Percentiles rank a stretch among this genome's conserved stretches.
Evolutionary conservation across 176 grass and related monocot genomes (phyloP).

Genomic region (Stipa capillata): DNA sequence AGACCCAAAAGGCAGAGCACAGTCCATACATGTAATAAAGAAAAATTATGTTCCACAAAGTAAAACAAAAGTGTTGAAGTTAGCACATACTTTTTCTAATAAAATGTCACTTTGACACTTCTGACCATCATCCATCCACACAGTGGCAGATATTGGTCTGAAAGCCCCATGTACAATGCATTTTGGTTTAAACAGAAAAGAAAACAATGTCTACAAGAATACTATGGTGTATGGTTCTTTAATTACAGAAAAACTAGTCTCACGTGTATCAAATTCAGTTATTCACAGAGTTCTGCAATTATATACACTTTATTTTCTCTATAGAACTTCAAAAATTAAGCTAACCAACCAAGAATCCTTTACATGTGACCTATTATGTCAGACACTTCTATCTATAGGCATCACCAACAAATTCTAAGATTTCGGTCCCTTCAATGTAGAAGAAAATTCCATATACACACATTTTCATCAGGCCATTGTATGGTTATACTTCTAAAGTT

Average conservation of each 20-base stretch:
- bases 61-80: background rate
- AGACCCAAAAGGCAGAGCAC: background rate
- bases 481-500: background rate
- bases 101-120: background rate
- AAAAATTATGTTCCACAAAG: background rate
- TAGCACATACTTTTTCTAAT: background rate
- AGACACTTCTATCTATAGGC: background rate
- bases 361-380: background rate
- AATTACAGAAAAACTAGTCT: background rate
- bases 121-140: background rate
- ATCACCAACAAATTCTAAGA: background rate
- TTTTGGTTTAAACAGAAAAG: background rate
- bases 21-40: background rate
- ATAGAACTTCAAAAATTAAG: background rate
- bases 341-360: background rate
- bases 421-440: background rate
- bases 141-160: background rate
- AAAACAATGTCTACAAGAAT: background rate
- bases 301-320: background rate
- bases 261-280: background rate
- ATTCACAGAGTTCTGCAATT: background rate
- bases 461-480: background rate
- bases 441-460: background rate
- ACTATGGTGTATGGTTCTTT: background rate
- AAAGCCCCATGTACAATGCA: background rate